Conservation (phyloP, 495 filamentous ascomycete genomes). For the Aspergillus sclerotioniger region DNA sequence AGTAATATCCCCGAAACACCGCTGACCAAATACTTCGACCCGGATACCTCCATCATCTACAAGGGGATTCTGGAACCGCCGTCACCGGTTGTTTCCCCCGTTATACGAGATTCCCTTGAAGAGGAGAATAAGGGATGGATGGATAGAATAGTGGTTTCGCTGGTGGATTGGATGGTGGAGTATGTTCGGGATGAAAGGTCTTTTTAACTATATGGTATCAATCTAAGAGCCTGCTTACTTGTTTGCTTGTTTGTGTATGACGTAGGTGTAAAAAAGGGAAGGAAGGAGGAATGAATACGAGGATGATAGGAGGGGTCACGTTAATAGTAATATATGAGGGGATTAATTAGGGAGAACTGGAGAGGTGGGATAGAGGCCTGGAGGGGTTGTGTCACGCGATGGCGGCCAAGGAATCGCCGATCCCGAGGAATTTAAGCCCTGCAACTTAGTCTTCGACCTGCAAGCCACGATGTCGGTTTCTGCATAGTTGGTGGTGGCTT, state of each 20-base stretch:
- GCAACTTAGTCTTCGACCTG: too few relatives aligned
- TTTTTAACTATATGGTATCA: too few relatives aligned
- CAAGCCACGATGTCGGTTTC: too few relatives aligned
- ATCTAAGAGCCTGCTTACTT: too few relatives aligned
- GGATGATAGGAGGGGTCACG: not conserved
- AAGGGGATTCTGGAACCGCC: slow-evolving; percentile 5
- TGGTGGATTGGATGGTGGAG: not conserved
- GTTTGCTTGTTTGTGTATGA: not conserved
- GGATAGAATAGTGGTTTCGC: slow-evolving; percentile 2
- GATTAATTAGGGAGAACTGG: too few relatives aligned
- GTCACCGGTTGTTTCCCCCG: not conserved
- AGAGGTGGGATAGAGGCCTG: too few relatives aligned
- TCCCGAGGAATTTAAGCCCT: too few relatives aligned
- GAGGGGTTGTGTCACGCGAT: too few relatives aligned
- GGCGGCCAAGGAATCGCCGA: too few relatives aligned
- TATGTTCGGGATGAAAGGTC: not conserved
- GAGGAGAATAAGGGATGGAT: not conserved
- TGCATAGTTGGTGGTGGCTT: too few relatives aligned
- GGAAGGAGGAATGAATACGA: not conserved
- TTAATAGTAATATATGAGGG: too few relatives aligned
- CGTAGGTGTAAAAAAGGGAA: not conserved
- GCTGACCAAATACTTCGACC: slow-evolving; percentile 18
- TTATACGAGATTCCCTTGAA: slow-evolving; percentile 12
- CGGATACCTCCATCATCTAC: slow-evolving; percentile 10
- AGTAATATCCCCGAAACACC: slow-evolving; percentile 8